A percentile compares a stretch with the other conserved stretches of the same genome.
Conservation (phyloP, 768 basidiomycete genomes). For the Termitomyces sp. region DNA sequence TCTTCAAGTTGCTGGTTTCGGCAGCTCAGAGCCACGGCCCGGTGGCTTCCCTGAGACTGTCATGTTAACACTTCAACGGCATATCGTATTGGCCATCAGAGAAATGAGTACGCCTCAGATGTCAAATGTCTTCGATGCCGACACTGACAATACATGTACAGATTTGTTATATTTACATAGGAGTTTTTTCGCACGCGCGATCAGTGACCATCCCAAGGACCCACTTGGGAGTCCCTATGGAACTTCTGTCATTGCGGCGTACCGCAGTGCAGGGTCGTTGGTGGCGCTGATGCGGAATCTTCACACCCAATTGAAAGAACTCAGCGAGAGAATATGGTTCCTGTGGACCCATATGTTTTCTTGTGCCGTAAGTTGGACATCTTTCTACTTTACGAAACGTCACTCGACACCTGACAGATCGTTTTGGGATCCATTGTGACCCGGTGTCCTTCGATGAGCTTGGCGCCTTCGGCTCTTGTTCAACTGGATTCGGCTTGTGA, state of each 20-base stretch:
- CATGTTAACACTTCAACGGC: conserved; percentile 58
- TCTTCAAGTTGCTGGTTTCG: conserved; percentile 68
- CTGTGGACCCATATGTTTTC: conserved; percentile 64
- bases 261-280: conserved; percentile 68
- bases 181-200: conserved; percentile 70
- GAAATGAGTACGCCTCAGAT: conserved; percentile 53
- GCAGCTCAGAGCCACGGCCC: conserved; percentile 46
- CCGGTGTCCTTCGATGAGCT: conserved; percentile 74
- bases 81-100: conserved; percentile 64
- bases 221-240: conserved; percentile 71
- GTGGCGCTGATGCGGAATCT: conserved; percentile 70
- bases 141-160: conserved; percentile 22
- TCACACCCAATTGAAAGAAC: conserved; percentile 59
- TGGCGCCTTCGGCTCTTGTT: conserved; percentile 70
- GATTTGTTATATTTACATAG: conserved; percentile 70
- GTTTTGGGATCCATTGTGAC: conserved; percentile 75
- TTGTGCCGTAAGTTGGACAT: conserved; percentile 48
- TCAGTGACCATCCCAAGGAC: conserved; percentile 72
- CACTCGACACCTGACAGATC: conserved; percentile 40
- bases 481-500: conserved; percentile 76
- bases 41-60: conserved; percentile 45
- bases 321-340: conserved; percentile 65
- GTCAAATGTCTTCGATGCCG: background rate
- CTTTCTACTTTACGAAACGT: conserved; percentile 5
- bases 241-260: conserved; percentile 71